Percentiles rank a stretch among this genome's conserved stretches.
Evolutionary conservation across 2,329 filamentous ascomycete genomes (phyloP).

Genomic region (Penicillium thymicola): DNA sequence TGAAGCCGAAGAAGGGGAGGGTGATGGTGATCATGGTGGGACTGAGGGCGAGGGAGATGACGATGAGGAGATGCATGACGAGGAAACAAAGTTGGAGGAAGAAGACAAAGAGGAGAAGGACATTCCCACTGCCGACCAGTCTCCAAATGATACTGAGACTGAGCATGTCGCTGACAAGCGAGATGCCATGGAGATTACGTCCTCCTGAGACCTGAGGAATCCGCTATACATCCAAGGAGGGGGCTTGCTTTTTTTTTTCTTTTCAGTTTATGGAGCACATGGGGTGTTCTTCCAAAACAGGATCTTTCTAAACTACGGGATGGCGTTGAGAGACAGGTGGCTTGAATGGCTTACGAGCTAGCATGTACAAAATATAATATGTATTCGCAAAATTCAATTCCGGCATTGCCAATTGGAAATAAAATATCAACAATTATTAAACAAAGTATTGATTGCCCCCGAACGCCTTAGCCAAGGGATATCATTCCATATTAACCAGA

Average conservation of each 20-base stretch:
- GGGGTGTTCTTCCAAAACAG: background rate
- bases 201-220: conserved; percentile 2
- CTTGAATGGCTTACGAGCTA: conserved; percentile 2
- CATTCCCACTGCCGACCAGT: background rate
- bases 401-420: conserved; percentile 1
- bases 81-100: conserved; percentile 11
- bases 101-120: conserved; percentile 1
- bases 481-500: conserved; percentile 15
- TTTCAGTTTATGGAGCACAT: background rate
- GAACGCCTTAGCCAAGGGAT: conserved; percentile 17
- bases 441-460: background rate
- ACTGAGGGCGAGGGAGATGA: conserved; percentile 13
- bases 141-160: conserved; percentile 9
- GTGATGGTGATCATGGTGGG: conserved; percentile 17
- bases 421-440: conserved; percentile 1
- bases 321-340: conserved; percentile 3
- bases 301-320: background rate
- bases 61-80: conserved; percentile 19
- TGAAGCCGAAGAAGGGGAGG: conserved; percentile 11
- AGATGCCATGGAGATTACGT: conserved; percentile 16
- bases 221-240: background rate
- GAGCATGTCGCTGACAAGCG: conserved; percentile 6
- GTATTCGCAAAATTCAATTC: conserved; percentile 1
- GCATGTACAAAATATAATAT: conserved; percentile 13
- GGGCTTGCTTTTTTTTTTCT: background rate